Evolutionary conservation across 2,329 filamentous ascomycete genomes (phyloP), one percentile per base, ranked within the genome.

Genomic region (Fusarium sp.): DNA sequence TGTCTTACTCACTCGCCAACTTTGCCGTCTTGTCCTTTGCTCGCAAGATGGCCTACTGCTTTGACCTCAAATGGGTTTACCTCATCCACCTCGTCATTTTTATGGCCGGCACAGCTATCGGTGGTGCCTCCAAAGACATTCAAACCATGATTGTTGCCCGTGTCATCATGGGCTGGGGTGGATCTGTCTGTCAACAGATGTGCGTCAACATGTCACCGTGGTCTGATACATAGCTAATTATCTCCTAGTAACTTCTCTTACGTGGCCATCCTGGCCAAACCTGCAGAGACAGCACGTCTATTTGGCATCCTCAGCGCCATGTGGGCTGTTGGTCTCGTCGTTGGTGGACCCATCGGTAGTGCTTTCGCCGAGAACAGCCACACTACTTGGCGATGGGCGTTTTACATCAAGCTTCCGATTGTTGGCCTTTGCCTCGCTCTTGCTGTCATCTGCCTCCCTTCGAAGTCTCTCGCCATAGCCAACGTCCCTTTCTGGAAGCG

Each of bases 361-460:
- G 46, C 74, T 4, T 82, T 84, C 38, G 79, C 80, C 0, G 74
- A 80, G 14, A 81, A 83, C 31, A 73, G 72, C 6, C 67, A 77
- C 6, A 81, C 81, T 1, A 83, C 81, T 7, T 87, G 84, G 85
- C 78, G 85, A 69, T 85, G 81, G 83, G 83, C 82, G 0, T 87
- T 88, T 73, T 90, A 90, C 74, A 85, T 90, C 77, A 89, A 89
- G 69, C 78, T 89, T 10, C 77, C 78, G 2, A 49, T 49, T 11
- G 44, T 49, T 49, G 44, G 44, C 22, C 22, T 49, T 9, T 72
- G 82, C 38, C 77, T 89, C 44, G 83, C 81, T 6, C 82, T 80
- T 4, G 74, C 83, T 9, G 80, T 82, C 33, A 77, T 83, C 4
- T 84, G 87, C 0, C 80, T 84, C 29, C 83, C 42, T 22, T 49